Conservation (phyloP, 169 alveolate species). For the Haemoproteus tartakovskyi region DNA sequence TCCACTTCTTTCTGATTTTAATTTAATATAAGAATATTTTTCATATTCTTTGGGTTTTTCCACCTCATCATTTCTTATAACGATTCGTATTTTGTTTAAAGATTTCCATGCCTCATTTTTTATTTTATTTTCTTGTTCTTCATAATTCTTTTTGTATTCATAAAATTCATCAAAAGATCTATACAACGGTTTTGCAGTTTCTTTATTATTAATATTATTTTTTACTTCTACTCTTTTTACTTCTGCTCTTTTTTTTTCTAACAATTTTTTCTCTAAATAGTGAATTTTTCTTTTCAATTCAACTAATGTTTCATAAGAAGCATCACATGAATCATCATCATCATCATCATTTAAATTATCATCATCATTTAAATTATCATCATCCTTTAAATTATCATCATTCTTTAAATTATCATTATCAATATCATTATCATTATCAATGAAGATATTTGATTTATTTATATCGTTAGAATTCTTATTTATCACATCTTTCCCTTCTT, state of each 20-base stretch:
- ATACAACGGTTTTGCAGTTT: too few species aligned
- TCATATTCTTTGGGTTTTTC: conserved; percentile 1
- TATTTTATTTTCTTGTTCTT: conserved; percentile 26
- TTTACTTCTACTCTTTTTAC: not conserved
- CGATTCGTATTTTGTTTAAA: conserved; percentile 1
- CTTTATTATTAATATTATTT: not conserved
- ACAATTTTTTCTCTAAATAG: conserved; percentile 33
- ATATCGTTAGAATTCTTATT: too few species aligned
- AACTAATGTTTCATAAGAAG: too few species aligned
- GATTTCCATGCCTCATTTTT: conserved; percentile 17
- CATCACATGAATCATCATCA: too few species aligned
- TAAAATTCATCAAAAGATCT: conserved; percentile 61
- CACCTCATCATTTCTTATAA: not conserved
- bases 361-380: too few species aligned
- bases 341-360: too few species aligned
- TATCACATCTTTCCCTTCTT: too few species aligned
- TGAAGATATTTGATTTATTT: too few species aligned
- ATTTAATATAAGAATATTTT: conserved; percentile 37
- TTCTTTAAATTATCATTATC: too few species aligned
- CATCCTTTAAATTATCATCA: too few species aligned
- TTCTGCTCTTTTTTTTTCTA: conserved; percentile 1
- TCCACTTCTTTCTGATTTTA: conserved; percentile 46
- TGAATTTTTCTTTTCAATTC: conserved; percentile 26
- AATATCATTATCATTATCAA: too few species aligned
- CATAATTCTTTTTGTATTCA: conserved; percentile 32